Base-by-base conservation (phyloP, 352 stramenopile species). In the Halophytophthora batemanensis region DNA sequence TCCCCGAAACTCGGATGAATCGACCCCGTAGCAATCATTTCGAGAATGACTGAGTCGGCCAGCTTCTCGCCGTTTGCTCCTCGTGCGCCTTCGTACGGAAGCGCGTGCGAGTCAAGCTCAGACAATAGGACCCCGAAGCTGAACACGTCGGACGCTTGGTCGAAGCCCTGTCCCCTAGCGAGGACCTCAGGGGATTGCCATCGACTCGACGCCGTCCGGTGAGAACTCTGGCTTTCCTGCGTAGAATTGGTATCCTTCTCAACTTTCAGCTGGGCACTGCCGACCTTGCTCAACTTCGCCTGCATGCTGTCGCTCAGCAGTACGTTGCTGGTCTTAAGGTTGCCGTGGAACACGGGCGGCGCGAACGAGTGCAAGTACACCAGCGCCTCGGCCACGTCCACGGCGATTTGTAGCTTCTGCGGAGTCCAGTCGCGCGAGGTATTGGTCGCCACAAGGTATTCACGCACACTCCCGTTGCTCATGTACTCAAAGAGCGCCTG, bases 401-500 rank as follows among this genome's bases (percentile, higher is more conserved):
- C 57, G 8, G 71, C 73, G 19, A 82, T 61, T 52, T 63, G 57
- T 48, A 70, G 45, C 3, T 69, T 65, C 15, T 64, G 46, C 7
- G 61, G 22, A 2, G 53, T 68, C 74, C 74, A 87, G n/a, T 67
- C 37, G 21, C 41, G 46, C 7, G 52, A 37, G 17, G 59, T 53
- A 10, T 46, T 48, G 13, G 51, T 49, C 6, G 43, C 56, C 15
- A 53, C 46, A 28, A 87, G 49, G 28, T 74, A 74, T 14, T 56
- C 56, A 14, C 63, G 56, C 41, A 88, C 36, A 46, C 79, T 76
- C 33, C 73, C 74, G 39, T 69, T 66, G 35, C 76, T 63, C 72
- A 83, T 73, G 56, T 82, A 86, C 56, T 88, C 74, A 43, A 75
- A 82, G 2, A 88, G 53, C n/a, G 63, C 77, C 33, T 83, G 69